phyloP scores from a whole-genome alignment of 2,329 filamentous ascomycete species.

The Penicillium sp. region DNA sequence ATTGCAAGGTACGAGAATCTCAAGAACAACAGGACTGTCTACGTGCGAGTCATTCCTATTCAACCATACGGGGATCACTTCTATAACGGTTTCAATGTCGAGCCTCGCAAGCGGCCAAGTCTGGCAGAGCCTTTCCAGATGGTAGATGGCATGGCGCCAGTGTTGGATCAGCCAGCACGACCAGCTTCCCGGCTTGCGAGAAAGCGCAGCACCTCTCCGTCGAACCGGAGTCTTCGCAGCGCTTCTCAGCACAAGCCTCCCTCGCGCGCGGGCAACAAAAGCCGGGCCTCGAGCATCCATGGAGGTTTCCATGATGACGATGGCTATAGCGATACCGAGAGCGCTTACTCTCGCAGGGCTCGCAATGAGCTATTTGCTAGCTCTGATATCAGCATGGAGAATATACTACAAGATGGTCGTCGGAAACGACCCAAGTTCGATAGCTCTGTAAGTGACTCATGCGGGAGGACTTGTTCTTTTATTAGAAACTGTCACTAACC shows the following conservation, averaged over 20 bases:
- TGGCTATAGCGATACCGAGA: constrained; percentile 85
- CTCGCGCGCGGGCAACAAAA: constrained; percentile 66
- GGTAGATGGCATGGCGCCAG: constrained; percentile 52
- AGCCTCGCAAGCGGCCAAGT: constrained; percentile 56
- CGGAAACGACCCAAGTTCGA: constrained; percentile 93
- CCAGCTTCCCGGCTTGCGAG: constrained; percentile 68
- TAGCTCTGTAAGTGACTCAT: constrained; percentile 75
- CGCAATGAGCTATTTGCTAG: constrained; percentile 84
- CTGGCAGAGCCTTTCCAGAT: constrained; percentile 64
- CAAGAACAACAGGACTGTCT: constrained; percentile 84
- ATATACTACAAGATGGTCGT: constrained; percentile 94
- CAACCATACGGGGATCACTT: constrained; percentile 52
- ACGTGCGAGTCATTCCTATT: constrained; percentile 75
- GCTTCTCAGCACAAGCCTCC: constrained; percentile 72
- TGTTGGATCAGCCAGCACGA: constrained; percentile 60
- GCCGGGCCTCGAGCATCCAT: constrained; percentile 60
- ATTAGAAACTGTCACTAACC: constrained; percentile 8
- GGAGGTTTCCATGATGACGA: constrained; percentile 66
- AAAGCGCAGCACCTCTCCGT: constrained; percentile 75
- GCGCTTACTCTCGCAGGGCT: constrained; percentile 70
- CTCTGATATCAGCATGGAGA: constrained; percentile 96
- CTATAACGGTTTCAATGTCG: constrained; percentile 49
- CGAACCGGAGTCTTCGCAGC: constrained; percentile 71
- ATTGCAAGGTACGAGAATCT: constrained; percentile 98
- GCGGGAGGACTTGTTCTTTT: neutral